These are phyloP conservation scores for Eucalyptus paniculata DNA, from an alignment of 345 rosid species.

Conservation along the genomic window DNA sequence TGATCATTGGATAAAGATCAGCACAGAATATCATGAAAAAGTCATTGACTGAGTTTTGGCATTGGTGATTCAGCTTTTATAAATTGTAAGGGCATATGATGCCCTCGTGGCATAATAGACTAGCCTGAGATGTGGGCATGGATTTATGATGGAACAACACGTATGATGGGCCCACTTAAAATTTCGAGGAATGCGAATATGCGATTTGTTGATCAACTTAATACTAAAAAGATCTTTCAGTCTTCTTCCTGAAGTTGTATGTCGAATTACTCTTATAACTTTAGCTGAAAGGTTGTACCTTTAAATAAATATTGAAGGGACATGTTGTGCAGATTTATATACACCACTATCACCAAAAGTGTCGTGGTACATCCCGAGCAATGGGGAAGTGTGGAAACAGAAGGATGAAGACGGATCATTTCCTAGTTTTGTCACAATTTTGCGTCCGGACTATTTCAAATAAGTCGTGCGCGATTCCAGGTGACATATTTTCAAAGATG, in stretches of 20 bases:
- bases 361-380: conserved; percentile 54
- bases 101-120: not conserved
- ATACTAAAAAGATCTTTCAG: not conserved
- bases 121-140: not conserved
- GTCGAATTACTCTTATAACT: not conserved
- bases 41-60: not conserved
- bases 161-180: not conserved
- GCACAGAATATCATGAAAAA: not conserved
- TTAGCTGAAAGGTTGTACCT: not conserved
- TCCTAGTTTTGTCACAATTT: conserved; percentile 24
- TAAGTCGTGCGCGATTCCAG: not conserved
- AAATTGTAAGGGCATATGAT: not conserved
- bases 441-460: conserved; percentile 54
- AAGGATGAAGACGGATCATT: conserved; percentile 46
- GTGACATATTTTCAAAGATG: not conserved
- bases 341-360: conserved; percentile 62
- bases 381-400: conserved; percentile 44
- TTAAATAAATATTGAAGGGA: not conserved
- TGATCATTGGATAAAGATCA: not conserved
- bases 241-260: not conserved
- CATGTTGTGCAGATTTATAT: conserved; percentile 41
- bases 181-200: not conserved
- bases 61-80: not conserved
- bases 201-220: not conserved
- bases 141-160: not conserved